These are phyloP conservation scores for Fonsecaea multimorphosa DNA, from an alignment of 2,329 filamentous ascomycete genomes.

Conservation along the genomic window DNA sequence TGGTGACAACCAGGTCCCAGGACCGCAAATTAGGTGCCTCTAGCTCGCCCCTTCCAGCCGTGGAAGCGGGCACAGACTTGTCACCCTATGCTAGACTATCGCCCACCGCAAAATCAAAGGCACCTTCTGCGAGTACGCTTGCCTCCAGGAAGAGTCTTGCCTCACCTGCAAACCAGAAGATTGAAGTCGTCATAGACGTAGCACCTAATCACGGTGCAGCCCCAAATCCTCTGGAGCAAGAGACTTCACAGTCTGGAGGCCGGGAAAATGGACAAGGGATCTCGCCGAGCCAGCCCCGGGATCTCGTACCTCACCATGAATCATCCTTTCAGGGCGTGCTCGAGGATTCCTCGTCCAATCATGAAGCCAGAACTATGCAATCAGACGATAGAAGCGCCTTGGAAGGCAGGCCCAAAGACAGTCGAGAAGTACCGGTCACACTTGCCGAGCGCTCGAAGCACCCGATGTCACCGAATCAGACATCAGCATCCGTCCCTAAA, in stretches of 20 bases:
- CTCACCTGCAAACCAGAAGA: background rate
- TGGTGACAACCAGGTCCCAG: constrained; percentile 31
- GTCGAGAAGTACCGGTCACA: background rate
- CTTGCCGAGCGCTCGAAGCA: background rate
- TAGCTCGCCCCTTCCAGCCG: background rate
- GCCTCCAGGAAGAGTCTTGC: background rate
- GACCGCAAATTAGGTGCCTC: background rate
- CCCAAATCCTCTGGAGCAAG: background rate
- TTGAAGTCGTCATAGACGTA: background rate
- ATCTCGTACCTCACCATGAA: background rate
- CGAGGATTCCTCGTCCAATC: background rate
- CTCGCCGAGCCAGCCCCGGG: background rate
- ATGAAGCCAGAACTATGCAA: background rate
- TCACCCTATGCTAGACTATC: background rate
- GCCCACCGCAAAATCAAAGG: background rate
- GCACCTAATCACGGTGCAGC: background rate
- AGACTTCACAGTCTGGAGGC: background rate
- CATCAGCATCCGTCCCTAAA: constrained; percentile 15
- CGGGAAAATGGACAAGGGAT: background rate
- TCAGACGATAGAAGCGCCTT: background rate
- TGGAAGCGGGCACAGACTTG: background rate
- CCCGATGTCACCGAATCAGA: constrained; percentile 1
- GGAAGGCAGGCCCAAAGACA: constrained; percentile 9
- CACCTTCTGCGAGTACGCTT: background rate
- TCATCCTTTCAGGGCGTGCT: background rate